Evolutionary conservation across 2,329 filamentous ascomycete species (phyloP).

Genomic region (Colletotrichum phormii): DNA sequence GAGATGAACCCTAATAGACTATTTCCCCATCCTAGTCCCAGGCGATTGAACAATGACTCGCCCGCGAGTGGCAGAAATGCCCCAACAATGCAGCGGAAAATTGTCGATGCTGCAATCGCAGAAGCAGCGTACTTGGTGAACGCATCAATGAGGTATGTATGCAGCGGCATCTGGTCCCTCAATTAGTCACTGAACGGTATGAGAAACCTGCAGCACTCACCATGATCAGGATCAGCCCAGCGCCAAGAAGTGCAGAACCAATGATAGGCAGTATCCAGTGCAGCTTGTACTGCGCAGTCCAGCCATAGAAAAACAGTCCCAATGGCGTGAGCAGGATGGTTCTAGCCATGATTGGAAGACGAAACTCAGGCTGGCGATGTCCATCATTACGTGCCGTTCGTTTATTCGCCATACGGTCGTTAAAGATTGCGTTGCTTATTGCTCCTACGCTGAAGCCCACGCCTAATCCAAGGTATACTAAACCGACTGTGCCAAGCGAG

Average conservation of each 20-base stretch:
- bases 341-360: background rate
- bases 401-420: background rate
- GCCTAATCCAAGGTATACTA: constrained; percentile 40
- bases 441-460: constrained; percentile 29
- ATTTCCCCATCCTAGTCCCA: constrained; percentile 68
- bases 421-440: background rate
- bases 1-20: constrained; percentile 47
- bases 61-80: constrained; percentile 64
- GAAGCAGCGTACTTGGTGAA: constrained; percentile 70
- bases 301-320: background rate
- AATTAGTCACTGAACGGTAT: background rate
- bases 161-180: background rate
- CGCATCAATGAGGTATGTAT: constrained; percentile 64
- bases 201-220: background rate
- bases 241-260: background rate
- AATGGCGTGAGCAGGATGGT: background rate
- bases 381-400: background rate
- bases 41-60: constrained; percentile 59
- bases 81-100: constrained; percentile 62
- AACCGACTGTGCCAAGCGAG: constrained; percentile 37
- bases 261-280: background rate
- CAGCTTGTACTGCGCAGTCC: background rate
- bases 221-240: background rate
- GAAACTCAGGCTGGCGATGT: background rate
- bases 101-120: constrained; percentile 73